These are phyloP conservation scores for Aphanomyces euteiches DNA, from an alignment of 352 stramenopile species.

Conservation along the genomic window DNA sequence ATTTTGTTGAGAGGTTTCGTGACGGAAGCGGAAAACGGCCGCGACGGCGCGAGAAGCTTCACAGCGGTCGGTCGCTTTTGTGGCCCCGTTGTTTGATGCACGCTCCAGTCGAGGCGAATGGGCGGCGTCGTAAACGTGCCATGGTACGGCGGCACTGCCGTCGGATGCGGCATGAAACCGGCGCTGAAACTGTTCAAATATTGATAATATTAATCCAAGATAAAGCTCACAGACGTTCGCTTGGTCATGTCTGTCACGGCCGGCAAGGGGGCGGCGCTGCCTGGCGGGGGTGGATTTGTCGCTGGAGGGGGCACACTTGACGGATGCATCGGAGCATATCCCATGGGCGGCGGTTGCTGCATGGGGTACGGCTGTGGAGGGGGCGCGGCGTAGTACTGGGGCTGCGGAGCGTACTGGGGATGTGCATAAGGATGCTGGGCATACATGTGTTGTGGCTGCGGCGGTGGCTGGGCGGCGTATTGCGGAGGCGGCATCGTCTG, in stretches of 20 bases:
- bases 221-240: constrained; percentile 28
- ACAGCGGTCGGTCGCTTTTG: neutral
- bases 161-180: no score
- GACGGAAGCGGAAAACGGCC: constrained; percentile 16
- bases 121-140: constrained; percentile 25
- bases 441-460: constrained; percentile 5
- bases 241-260: constrained; percentile 25
- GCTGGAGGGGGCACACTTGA: neutral
- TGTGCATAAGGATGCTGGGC: neutral
- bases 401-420: neutral
- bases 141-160: neutral
- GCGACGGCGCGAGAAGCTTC: neutral
- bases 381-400: neutral
- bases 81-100: constrained; percentile 17
- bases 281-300: neutral
- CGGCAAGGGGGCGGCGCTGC: neutral
- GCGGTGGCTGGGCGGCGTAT: neutral
- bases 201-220: constrained; percentile 28
- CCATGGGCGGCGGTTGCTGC: neutral
- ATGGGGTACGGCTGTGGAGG: constrained; percentile 9
- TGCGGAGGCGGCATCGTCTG: constrained; percentile 6
- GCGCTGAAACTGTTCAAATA: neutral
- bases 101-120: constrained; percentile 15
- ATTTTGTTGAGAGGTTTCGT: neutral
- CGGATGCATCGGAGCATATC: constrained; percentile 13